Conservation (phyloP, 345 rosid genomes). For the Salix viminalis region DNA sequence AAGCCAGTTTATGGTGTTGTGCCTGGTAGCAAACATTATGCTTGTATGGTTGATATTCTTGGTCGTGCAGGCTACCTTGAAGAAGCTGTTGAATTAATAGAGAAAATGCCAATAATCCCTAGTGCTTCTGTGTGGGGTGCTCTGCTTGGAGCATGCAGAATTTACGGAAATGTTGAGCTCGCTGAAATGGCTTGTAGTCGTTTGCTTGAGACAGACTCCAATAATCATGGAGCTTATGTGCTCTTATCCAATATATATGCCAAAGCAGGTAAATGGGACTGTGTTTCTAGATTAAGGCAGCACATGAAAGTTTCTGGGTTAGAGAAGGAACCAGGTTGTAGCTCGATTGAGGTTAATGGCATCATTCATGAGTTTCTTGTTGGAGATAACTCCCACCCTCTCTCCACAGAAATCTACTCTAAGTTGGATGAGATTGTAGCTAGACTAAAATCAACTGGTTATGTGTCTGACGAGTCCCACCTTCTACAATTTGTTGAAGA, state of each 20-base stretch:
- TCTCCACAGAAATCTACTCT: slow-evolving; percentile 43
- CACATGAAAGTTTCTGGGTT: slow-evolving; percentile 60
- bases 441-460: slow-evolving; percentile 43
- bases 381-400: slow-evolving; percentile 55
- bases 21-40: slow-evolving; percentile 61
- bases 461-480: slow-evolving; percentile 51
- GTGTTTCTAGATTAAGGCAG: slow-evolving; percentile 51
- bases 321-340: slow-evolving; percentile 69
- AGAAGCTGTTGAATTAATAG: slow-evolving; percentile 58
- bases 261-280: slow-evolving; percentile 55
- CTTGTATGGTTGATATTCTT: slow-evolving; percentile 68
- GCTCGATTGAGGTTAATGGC: slow-evolving; percentile 69
- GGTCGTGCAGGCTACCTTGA: slow-evolving; percentile 63
- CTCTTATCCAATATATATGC: slow-evolving; percentile 69
- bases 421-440: slow-evolving; percentile 48
- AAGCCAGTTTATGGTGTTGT: slow-evolving; percentile 44
- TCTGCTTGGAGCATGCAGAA: slow-evolving; percentile 65
- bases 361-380: slow-evolving; percentile 55
- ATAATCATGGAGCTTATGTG: slow-evolving; percentile 58
- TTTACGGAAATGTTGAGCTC: slow-evolving; percentile 54
- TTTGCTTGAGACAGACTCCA: slow-evolving; percentile 57
- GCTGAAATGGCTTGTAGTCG: slow-evolving; percentile 55
- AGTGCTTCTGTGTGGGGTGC: slow-evolving; percentile 65
- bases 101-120: slow-evolving; percentile 56
- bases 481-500: slow-evolving; percentile 65